Evolutionary conservation across 108 stramenopile genomes (phyloP).

Genomic region (Asterionellopsis glacialis): DNA sequence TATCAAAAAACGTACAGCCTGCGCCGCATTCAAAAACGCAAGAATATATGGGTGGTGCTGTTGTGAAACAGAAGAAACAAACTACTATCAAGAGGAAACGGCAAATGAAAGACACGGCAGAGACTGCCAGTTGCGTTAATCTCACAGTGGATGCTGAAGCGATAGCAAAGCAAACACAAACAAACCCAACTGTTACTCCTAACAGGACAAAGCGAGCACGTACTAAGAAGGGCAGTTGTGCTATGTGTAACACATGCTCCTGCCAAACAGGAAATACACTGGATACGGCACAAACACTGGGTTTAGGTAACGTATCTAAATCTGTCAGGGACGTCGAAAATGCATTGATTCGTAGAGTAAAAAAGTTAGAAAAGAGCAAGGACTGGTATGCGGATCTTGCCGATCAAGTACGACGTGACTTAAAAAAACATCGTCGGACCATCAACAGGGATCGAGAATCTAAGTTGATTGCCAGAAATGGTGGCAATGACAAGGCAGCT

Average conservation of each 20-base stretch:
- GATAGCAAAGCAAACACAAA: not conserved
- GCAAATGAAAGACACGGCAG: too few species aligned
- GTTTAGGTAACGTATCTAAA: constrained; percentile 15
- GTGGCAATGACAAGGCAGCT: constrained; percentile 5
- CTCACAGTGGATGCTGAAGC: too few species aligned
- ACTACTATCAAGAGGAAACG: too few species aligned
- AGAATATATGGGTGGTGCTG: too few species aligned
- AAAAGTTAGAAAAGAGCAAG: constrained; percentile 36
- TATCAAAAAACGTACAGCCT: too few species aligned
- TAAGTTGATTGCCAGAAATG: not conserved
- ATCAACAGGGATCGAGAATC: constrained; percentile 15
- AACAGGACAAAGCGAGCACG: not conserved
- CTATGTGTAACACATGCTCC: constrained; percentile 34
- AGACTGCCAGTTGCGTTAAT: too few species aligned
- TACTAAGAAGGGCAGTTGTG: constrained; percentile 16
- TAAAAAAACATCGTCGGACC: constrained; percentile 44
- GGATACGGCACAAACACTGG: constrained; percentile 1
- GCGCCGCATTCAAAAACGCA: too few species aligned
- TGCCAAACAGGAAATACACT: constrained; percentile 9
- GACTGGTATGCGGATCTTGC: constrained; percentile 26
- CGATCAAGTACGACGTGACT: constrained; percentile 24
- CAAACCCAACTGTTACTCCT: not conserved
- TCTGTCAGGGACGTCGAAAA: constrained; percentile 35
- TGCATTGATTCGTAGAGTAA: constrained; percentile 33
- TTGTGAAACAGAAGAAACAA: too few species aligned